Evolutionary conservation across 1,139 yeast species (phyloP).

Genomic region (Nadsonia commutata): DNA sequence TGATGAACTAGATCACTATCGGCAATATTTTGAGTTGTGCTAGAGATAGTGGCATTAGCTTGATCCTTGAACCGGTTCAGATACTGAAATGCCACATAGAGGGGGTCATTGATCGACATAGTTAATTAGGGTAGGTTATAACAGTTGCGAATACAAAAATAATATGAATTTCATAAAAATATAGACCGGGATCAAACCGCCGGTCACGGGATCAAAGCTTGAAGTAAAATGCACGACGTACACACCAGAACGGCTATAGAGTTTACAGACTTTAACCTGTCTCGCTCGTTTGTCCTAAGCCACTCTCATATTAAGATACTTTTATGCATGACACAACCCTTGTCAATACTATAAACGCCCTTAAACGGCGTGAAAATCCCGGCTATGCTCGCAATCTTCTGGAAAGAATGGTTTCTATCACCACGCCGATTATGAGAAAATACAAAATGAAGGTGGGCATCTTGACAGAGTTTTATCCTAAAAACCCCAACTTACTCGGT

Average conservation of each 20-base stretch:
- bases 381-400: conserved; percentile 21
- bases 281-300: no score
- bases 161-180: no score
- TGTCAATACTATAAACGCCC: conserved; percentile 7
- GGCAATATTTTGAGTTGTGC: background rate
- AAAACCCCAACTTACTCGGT: conserved; percentile 50
- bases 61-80: background rate
- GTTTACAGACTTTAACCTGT: no score
- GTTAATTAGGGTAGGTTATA: no score
- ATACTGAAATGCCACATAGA: background rate
- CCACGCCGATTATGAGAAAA: conserved; percentile 53
- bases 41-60: background rate
- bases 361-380: conserved; percentile 16
- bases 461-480: conserved; percentile 79
- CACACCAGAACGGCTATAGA: no score
- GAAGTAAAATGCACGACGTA: no score
- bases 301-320: no score
- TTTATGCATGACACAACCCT: background rate
- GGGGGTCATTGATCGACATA: conserved; percentile 1
- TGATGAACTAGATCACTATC: background rate
- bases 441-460: conserved; percentile 51
- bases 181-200: no score
- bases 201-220: no score
- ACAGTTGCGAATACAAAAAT: no score
- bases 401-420: conserved; percentile 21